Percentiles rank a stretch among this genome's conserved stretches.
Evolutionary conservation across 768 basidiomycete genomes (phyloP).

Genomic region (Rickenella mellea): DNA sequence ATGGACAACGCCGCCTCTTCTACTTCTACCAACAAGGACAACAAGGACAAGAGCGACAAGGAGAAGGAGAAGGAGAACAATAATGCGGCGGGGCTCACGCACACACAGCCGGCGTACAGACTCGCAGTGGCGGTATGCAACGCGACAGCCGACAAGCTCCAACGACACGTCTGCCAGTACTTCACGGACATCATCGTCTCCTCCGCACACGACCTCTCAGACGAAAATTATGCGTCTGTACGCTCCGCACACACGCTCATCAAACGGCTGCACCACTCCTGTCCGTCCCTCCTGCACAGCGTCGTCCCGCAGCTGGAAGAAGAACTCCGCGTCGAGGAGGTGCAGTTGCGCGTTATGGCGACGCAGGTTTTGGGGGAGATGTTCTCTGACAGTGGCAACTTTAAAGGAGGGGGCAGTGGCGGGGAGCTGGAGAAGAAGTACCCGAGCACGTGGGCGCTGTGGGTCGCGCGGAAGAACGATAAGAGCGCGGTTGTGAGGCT

Average conservation of each 20-base stretch:
- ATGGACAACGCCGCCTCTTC: no score
- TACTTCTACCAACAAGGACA: no score
- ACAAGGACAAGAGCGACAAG: constrained; percentile 47
- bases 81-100: no score
- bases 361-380: constrained; percentile 85
- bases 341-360: constrained; percentile 65
- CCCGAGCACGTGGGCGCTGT: constrained; percentile 76
- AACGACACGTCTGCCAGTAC: constrained; percentile 83
- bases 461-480: constrained; percentile 76
- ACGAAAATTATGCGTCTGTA: constrained; percentile 62
- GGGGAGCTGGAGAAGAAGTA: constrained; percentile 72
- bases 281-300: constrained; percentile 74
- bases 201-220: constrained; percentile 39
- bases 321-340: constrained; percentile 71
- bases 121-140: constrained; percentile 85
- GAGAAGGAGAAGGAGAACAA: no score
- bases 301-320: constrained; percentile 92
- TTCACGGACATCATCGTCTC: constrained; percentile 83
- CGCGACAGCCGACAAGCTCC: constrained; percentile 73
- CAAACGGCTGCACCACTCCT: constrained; percentile 69
- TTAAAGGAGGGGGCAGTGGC: no score
- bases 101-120: constrained; percentile 67
- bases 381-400: constrained; percentile 58
- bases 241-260: constrained; percentile 78
- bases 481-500: constrained; percentile 60